Conservation (phyloP, 2,329 filamentous ascomycete species). For the Coniella lustricola region DNA sequence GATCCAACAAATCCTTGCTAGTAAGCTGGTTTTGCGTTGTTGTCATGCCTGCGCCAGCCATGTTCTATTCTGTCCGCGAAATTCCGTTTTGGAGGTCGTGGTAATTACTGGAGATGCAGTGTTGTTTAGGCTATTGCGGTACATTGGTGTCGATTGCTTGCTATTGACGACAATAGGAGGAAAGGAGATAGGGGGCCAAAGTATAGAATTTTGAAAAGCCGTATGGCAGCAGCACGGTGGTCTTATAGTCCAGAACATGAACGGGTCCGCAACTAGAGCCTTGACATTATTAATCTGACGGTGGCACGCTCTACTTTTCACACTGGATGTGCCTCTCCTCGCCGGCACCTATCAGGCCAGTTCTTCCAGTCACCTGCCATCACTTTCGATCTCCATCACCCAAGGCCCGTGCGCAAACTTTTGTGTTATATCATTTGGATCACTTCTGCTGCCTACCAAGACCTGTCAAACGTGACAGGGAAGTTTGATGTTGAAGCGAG, state of each 20-base stretch:
- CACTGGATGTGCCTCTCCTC: background rate
- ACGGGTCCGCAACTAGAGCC: conserved; percentile 1
- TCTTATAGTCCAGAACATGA: conserved; percentile 9
- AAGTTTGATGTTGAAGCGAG: too few species aligned
- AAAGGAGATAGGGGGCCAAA: too few species aligned
- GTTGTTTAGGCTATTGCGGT: conserved; percentile 1
- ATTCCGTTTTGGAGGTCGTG: background rate
- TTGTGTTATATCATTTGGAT: too few species aligned
- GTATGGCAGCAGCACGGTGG: background rate
- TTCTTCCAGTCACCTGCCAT: background rate
- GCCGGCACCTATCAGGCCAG: background rate
- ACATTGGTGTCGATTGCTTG: background rate
- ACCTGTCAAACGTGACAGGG: too few species aligned
- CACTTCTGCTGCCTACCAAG: too few species aligned
- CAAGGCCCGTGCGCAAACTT: background rate
- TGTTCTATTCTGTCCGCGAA: background rate
- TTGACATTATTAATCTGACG: conserved; percentile 6
- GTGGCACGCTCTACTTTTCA: background rate
- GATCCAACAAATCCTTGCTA: conserved; percentile 21
- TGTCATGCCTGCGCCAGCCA: background rate
- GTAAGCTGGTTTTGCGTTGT: conserved; percentile 15
- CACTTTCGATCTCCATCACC: too few species aligned
- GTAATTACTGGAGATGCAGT: too few species aligned
- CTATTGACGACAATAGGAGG: too few species aligned
- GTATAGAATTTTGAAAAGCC: too few species aligned